Base-by-base conservation (phyloP, 768 basidiomycete species). In the Xerocomellus intermedius region DNA sequence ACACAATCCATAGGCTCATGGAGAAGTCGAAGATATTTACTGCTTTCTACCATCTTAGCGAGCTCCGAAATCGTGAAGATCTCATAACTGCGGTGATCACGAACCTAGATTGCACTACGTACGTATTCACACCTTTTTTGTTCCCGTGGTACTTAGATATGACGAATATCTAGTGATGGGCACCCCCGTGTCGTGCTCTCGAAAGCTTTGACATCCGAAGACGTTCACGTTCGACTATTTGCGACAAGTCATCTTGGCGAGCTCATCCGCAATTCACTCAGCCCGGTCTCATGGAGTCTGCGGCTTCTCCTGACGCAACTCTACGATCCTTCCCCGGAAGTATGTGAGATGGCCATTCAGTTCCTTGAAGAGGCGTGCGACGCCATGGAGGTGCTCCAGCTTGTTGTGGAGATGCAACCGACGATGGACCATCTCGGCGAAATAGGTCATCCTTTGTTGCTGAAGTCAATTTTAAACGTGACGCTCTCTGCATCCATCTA, bases 401-500 rank as follows among this genome's bases (percentile, higher is more conserved):
- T 91, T 48, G 92, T 98, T 4, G 95, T 99, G 3, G 87, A 91
- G 66, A 89, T 98, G 85, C 88, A 93, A 59, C 97, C 97, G 1
- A 92, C 88, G 13, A 81, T 98, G 74, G 95, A 98, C 64, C 94
- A 98, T 73, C 78, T 99, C 4, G 97, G 95, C 3, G 93, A 94
- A 45, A 83, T 94, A 38, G 96, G 95, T 0, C 90, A 95, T 68
- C 85, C 89, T 0, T 72, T 99, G 19, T 72, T 98, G 35, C 79
- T 97, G 50, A 88, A 94, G 94, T 97, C 60, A 56, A 85, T 71
- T 38, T 12, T 21, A 26, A 26, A 22, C 1, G 33, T 12, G 8
- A 39, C 17, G 12, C 8, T 42, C 5, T 42, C 3, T 50, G 24
- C 43, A 26, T 41, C 26, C 41, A 39, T 36, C 28, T 24, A 2